Evolutionary conservation across 768 basidiomycete species (phyloP), one percentile per base, ranked within the genome.

Genomic region (Chalciporus pseudorubinellus): DNA sequence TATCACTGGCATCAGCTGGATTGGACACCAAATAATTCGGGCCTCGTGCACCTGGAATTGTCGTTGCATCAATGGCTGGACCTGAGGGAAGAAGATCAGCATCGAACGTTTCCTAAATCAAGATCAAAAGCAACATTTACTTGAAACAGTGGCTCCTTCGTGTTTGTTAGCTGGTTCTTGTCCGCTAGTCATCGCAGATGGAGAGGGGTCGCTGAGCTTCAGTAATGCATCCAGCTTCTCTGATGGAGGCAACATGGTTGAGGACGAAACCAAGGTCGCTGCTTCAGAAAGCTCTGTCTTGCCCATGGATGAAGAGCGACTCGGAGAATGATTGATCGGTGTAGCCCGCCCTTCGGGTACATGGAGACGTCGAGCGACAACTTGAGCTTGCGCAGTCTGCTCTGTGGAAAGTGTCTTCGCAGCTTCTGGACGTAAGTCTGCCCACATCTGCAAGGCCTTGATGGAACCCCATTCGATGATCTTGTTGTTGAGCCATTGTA

Each of bases 391-490:
- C 2, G 63, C 75, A 2, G 68, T 71, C 64, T 79, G 78, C 34
- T 75, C 79, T 1, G 61, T 63, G 16, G 75, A 72, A 28, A 79
- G 70, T n/a, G 69, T 72, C 58, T 71, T 75, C 20, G 73, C 77
- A 21, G 70, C 73, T 46, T 87, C 82, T 1, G 88, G 85, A 39
- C 85, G 76, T 51, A 86, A 72, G 64, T 92, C 90, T 11, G 90
- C 91, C 86, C 89, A 93, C 88, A 92, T 92, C 65, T 92, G 89
- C 50, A 93, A 65, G 6, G 89, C 90, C 66, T 93, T 93, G 72
- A 99, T 98, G 3, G 92, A 95, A 0, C 97, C 97, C 97, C 97
- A 99, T 69, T 99, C 97, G 54, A 95, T 91, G 65, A 98, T 95
- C 76, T 99, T 99, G 74, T 86, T 91, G 67, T 98, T 93, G 46